Conservation (phyloP, 2,329 filamentous ascomycete species). For the Trichoderma sp. region DNA sequence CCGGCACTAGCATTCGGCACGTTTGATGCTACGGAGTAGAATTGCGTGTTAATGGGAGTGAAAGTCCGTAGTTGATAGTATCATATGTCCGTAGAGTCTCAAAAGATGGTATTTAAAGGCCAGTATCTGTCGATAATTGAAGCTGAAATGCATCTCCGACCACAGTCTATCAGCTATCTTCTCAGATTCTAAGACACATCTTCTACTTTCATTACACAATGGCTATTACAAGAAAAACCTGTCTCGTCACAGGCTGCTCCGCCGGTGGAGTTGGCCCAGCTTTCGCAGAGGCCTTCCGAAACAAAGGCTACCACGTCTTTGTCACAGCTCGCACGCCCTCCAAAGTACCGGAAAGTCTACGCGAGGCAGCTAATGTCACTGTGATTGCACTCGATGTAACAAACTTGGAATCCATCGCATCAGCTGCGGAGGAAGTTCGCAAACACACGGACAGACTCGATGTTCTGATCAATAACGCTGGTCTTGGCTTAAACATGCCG, state of each 20-base stretch:
- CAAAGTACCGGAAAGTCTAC: slow-evolving; percentile 27
- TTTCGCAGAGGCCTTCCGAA: slow-evolving; percentile 34
- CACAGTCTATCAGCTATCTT: accelerated
- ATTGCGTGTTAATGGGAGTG: neutral
- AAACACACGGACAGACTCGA: slow-evolving; percentile 24
- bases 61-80: neutral
- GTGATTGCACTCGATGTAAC: slow-evolving; percentile 30
- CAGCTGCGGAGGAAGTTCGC: slow-evolving; percentile 22
- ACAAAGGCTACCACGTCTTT: slow-evolving; percentile 32
- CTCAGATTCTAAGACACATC: neutral
- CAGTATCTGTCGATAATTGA: neutral
- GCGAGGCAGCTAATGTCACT: slow-evolving; percentile 26
- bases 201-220: neutral
- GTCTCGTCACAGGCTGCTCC: slow-evolving; percentile 41
- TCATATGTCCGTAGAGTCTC: neutral
- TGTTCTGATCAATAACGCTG: neutral
- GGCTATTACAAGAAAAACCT: slow-evolving; percentile 25
- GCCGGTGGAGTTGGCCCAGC: slow-evolving; percentile 36
- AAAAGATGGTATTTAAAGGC: neutral
- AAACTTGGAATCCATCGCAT: slow-evolving; percentile 27
- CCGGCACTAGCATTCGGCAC: neutral
- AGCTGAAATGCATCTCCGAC: neutral
- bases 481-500: neutral
- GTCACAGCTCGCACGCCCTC: slow-evolving; percentile 33
- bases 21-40: neutral